These are phyloP conservation scores for Starmerella sirachaensis DNA, from an alignment of 805 yeast species.

Conservation along the genomic window DNA sequence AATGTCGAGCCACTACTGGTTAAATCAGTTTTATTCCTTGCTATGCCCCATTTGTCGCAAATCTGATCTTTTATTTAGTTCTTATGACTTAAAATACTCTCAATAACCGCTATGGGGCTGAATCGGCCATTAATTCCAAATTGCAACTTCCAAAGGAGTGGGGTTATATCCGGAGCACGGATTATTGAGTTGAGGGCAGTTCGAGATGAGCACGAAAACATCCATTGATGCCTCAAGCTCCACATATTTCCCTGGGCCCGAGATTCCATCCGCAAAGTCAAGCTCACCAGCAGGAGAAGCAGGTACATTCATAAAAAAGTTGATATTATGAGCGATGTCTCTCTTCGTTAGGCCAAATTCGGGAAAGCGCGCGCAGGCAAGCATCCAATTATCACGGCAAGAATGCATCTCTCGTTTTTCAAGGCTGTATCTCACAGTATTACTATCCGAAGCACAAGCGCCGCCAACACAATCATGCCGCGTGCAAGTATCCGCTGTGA, in stretches of 20 bases:
- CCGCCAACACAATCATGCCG: slow-evolving; percentile 13
- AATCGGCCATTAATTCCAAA: slow-evolving; percentile 9
- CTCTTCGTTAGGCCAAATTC: slow-evolving; percentile 12
- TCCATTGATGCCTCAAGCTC: slow-evolving; percentile 10
- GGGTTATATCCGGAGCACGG: slow-evolving; percentile 12
- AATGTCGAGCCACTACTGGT: too few species aligned
- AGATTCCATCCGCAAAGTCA: slow-evolving; percentile 9
- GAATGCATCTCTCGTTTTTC: slow-evolving; percentile 12
- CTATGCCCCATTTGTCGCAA: too few species aligned
- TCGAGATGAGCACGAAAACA: slow-evolving; percentile 7
- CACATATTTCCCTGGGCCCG: slow-evolving; percentile 13
- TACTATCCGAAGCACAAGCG: slow-evolving; percentile 13
- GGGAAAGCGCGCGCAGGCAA: slow-evolving; percentile 7
- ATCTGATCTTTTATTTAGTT: too few species aligned
- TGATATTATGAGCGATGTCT: slow-evolving; percentile 12
- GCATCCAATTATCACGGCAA: slow-evolving; percentile 14
- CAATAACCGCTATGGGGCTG: too few species aligned
- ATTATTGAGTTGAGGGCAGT: slow-evolving; percentile 13
- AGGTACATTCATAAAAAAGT: slow-evolving; percentile 14
- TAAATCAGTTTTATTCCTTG: too few species aligned
- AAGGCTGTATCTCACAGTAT: slow-evolving; percentile 11
- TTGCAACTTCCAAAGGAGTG: slow-evolving; percentile 8
- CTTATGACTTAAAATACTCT: too few species aligned
- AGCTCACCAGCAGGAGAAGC: slow-evolving; percentile 8
- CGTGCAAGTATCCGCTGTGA: slow-evolving; percentile 11